phyloP scores from a whole-genome alignment of 2,329 filamentous ascomycete genomes.

The Lithohypha guttulata region DNA sequence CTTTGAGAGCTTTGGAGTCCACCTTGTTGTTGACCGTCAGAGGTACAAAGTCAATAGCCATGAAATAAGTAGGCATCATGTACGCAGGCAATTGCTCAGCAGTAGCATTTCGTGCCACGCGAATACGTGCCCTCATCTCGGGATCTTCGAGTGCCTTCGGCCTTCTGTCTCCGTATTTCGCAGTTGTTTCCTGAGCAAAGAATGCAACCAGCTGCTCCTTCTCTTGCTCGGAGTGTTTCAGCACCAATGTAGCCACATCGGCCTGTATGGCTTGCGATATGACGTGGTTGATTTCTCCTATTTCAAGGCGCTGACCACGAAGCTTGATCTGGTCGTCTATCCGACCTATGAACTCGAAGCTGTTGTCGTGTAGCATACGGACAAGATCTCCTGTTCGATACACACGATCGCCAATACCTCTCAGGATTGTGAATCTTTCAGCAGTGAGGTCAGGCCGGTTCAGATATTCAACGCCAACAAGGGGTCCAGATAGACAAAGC shows the following conservation, averaged over 20 bases:
- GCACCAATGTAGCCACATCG: conserved; percentile 67
- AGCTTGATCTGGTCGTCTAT: conserved; percentile 89
- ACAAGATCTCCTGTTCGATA: conserved; percentile 89
- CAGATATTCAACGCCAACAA: conserved; percentile 84
- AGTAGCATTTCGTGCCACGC: conserved; percentile 51
- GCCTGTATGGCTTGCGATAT: conserved; percentile 51
- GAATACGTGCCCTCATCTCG: conserved; percentile 32
- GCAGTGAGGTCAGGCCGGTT: conserved; percentile 66
- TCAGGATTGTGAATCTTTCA: conserved; percentile 62
- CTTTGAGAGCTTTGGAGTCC: conserved; percentile 58
- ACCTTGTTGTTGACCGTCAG: conserved; percentile 85
- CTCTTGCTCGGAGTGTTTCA: conserved; percentile 59
- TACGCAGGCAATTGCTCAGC: conserved; percentile 62
- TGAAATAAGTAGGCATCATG: conserved; percentile 81
- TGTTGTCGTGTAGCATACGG: conserved; percentile 65
- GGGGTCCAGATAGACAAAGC: conserved; percentile 73
- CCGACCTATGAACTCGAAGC: conserved; percentile 77
- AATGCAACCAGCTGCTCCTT: conserved; percentile 79
- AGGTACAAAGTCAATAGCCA: conserved; percentile 61
- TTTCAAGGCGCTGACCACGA: conserved; percentile 76
- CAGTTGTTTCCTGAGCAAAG: conserved; percentile 31
- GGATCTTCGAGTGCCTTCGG: conserved; percentile 30
- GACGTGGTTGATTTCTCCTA: conserved; percentile 80
- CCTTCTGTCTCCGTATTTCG: conserved; percentile 11
- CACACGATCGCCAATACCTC: conserved; percentile 48